Percentiles rank a stretch among this genome's conserved stretches.
Evolutionary conservation across 2,329 filamentous ascomycete genomes (phyloP).

Genomic region (Chaetomium strumarium): DNA sequence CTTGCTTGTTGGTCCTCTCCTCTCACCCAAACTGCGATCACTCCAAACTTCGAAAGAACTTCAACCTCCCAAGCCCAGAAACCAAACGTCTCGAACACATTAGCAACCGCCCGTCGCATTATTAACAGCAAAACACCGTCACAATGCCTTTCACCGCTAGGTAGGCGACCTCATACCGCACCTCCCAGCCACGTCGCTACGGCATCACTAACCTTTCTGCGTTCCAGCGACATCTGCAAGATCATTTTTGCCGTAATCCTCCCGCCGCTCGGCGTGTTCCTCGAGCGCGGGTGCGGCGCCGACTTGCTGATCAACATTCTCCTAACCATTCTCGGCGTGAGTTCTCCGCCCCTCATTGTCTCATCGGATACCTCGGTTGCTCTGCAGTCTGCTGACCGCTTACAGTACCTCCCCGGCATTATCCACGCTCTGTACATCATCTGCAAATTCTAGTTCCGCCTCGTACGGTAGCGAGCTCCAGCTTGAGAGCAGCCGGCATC

Average conservation of each 20-base stretch:
- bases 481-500: neutral
- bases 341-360: constrained; percentile 18
- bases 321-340: constrained; percentile 64
- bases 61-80: too few species aligned
- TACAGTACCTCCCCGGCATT: constrained; percentile 64
- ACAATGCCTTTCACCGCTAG: constrained; percentile 56
- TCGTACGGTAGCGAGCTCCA: neutral
- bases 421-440: constrained; percentile 94
- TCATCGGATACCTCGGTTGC: neutral
- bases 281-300: constrained; percentile 82
- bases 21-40: too few species aligned
- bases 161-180: constrained; percentile 27
- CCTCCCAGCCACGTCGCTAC: neutral
- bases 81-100: neutral
- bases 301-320: constrained; percentile 91
- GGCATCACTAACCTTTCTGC: neutral
- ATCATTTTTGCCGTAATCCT: constrained; percentile 83
- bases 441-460: constrained; percentile 66
- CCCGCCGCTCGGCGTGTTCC: constrained; percentile 86
- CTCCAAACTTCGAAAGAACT: too few species aligned
- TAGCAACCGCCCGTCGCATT: neutral
- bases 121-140: constrained; percentile 20
- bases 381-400: constrained; percentile 11
- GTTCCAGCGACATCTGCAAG: constrained; percentile 51
- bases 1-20: too few species aligned